phyloP scores from a whole-genome alignment of 495 filamentous ascomycete genomes.

The Penicillium turbatum region DNA sequence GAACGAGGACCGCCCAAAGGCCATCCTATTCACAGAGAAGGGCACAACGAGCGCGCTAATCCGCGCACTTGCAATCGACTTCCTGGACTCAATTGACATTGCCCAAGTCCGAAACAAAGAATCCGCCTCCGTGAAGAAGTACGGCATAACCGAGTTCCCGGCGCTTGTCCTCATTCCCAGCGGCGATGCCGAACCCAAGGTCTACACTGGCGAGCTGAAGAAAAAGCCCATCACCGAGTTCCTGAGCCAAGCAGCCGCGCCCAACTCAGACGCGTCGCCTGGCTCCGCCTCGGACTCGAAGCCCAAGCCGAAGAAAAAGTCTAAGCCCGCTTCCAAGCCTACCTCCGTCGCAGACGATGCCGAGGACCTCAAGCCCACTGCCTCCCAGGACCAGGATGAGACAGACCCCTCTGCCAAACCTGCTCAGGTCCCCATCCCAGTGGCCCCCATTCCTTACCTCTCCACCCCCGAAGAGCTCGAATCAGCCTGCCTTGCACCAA shows the following conservation, averaged over 20 bases:
- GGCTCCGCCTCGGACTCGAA: conserved; percentile 41
- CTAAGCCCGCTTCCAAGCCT: conserved; percentile 32
- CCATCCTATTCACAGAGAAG: conserved; percentile 92
- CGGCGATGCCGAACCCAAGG: conserved; percentile 59
- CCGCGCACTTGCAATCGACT: conserved; percentile 85
- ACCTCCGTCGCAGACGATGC: conserved; percentile 34
- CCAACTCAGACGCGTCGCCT: conserved; percentile 58
- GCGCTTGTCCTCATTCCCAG: conserved; percentile 77
- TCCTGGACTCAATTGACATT: conserved; percentile 73
- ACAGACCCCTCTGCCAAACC: conserved; percentile 34
- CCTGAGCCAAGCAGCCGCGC: conserved; percentile 68
- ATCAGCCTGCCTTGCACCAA: conserved; percentile 66
- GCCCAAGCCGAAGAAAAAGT: conserved; percentile 41
- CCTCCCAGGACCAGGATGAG: conserved; percentile 35
- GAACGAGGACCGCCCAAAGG: conserved; percentile 73
- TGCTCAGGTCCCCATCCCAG: conserved; percentile 36
- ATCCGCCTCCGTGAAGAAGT: conserved; percentile 61
- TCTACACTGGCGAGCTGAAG: conserved; percentile 82
- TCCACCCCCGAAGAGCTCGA: conserved; percentile 56
- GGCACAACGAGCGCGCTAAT: conserved; percentile 78
- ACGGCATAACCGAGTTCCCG: conserved; percentile 73
- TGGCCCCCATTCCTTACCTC: conserved; percentile 48
- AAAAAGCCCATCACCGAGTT: conserved; percentile 80
- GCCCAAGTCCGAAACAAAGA: conserved; percentile 88
- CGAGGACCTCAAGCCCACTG: conserved; percentile 42